A percentile compares a stretch with the other conserved stretches of the same genome.
Conservation (phyloP, 2,329 filamentous ascomycete species). For the Cladosporium sp. region DNA sequence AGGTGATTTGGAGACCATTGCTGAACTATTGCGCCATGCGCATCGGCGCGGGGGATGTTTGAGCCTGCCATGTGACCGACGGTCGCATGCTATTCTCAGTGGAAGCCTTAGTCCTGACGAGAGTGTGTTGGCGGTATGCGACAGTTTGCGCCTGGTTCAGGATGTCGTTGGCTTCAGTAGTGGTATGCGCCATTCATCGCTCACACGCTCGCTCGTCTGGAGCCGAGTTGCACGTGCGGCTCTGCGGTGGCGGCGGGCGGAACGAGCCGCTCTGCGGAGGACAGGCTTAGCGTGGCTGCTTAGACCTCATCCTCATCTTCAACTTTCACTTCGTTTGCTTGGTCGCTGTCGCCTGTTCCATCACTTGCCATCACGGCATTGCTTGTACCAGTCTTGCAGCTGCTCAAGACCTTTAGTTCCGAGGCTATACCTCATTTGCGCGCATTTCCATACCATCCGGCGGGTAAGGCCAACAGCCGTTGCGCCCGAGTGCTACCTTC, state of each 20-base stretch:
- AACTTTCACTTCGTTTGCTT: background rate
- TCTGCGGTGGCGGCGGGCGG: slow-evolving; percentile 6
- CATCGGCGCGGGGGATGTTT: slow-evolving; percentile 21
- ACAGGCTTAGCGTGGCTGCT: background rate
- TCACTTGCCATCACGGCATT: background rate
- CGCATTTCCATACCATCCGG: background rate
- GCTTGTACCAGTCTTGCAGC: too few species aligned
- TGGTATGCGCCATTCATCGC: background rate
- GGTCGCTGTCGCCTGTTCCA: background rate
- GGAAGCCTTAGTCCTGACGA: background rate
- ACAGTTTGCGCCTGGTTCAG: slow-evolving; percentile 6
- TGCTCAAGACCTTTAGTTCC: too few species aligned
- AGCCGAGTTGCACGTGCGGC: background rate
- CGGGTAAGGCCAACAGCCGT: background rate
- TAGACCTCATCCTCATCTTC: slow-evolving; percentile 10
- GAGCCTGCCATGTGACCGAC: slow-evolving; percentile 20
- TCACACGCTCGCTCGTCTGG: slow-evolving; percentile 5
- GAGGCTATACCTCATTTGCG: too few species aligned
- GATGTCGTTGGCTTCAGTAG: background rate
- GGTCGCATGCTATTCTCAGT: slow-evolving; percentile 16
- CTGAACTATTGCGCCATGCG: slow-evolving; percentile 27
- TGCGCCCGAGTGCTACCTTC: background rate
- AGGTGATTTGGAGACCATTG: slow-evolving; percentile 18
- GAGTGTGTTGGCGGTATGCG: background rate
- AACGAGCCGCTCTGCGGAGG: slow-evolving; percentile 1